Evolutionary conservation across 768 basidiomycete species (phyloP), one percentile per base, ranked within the genome.

Genomic region (Phaeolepiota aurea): DNA sequence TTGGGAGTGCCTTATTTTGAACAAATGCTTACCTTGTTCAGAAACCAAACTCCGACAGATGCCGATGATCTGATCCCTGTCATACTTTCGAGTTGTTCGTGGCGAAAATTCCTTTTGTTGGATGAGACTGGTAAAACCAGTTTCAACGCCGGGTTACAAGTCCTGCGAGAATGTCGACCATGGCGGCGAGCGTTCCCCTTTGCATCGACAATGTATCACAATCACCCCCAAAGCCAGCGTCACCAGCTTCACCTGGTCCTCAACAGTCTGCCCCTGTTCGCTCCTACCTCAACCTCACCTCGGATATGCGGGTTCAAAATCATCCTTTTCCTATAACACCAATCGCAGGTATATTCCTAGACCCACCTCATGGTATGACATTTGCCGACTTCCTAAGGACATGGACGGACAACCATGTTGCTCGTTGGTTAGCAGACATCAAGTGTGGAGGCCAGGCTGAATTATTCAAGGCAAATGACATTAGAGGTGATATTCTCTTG

Each of bases 401-500:
- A n/a, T 89, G 87, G 87, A 58, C 70, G 1, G 87, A 89, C 53
- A 50, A 51, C 3, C 79, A 85, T 49, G 80, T 88, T 42, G 72
- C 80, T 1, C 66, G 68, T 35, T 99, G 93, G 87, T 72, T 99
- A 22, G 51, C 69, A 0, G 78, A 88, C 13, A 79, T 86, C 51
- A 85, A 78, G 53, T 91, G 90, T 52, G 72, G 64, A 0, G 68
- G 69, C 28, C 83, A 82, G 53, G 76, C 81, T 7, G 59, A 68
- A 5, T 67, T 72, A 0, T 99, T 99, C 66, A 75, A 70, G 36
- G 69, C 73, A 3, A 87, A 94, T 63, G 94, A 99, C 55, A 94
- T 99, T 51, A 66, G 89, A 38, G 92, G 94, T 3, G 85, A 89
- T 54, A 81, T 99, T 15, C 64, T 99, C 13, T 71, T 97, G 37